Evolutionary conservation across 2,329 filamentous ascomycete genomes (phyloP), one percentile per base, ranked within the genome.

Genomic region (Fusarium decemcellulare): DNA sequence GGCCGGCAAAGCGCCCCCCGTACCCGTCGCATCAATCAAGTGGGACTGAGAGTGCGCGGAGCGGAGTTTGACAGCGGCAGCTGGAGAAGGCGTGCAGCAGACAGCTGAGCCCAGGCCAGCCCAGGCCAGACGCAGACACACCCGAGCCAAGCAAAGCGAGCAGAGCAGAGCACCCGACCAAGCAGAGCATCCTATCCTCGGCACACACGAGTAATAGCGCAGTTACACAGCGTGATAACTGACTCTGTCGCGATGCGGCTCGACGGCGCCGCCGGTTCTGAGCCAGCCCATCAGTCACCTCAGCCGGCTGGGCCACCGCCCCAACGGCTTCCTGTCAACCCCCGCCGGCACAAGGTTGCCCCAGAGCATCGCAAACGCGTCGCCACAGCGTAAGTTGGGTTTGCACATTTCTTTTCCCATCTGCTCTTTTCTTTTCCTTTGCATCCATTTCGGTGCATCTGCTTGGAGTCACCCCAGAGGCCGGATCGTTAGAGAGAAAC

Each of bases 281-380:
- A 16, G 37, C 37, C 56, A 52, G 29, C 51, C 29, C 40, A 30
- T 36, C 23, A 39, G 23, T 23, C 52, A 46, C 30, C 15, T 51
- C 67, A 57, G 36, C 42, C 67, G 40, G 43, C 51, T 50, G 39
- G 54, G 39, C 55, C 55, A 64, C 74, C 69, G 63, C 71, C 76
- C 43, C 76, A 81, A 57, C 80, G 84, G 56, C 77, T 86, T 67
- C 83, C 84, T 30, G 84, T 86, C 67, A 86, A 86, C 71, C 83
- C 84, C 53, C 82, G 84, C 51, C 80, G 83, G 54, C 80, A 84
- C 69, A 84, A 84, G 75, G 84, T 86, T 52, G 74, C 81, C 27
- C 79, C 81, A 5, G 83, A 84, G 48, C 75, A 84, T 64, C 80
- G 84, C 54, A 86, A 85, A 74, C 81, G 84, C 46, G 84, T 86